phyloP scores from a whole-genome alignment of 202 grass and related monocot species.

The Cymbopogon flexuosus region DNA sequence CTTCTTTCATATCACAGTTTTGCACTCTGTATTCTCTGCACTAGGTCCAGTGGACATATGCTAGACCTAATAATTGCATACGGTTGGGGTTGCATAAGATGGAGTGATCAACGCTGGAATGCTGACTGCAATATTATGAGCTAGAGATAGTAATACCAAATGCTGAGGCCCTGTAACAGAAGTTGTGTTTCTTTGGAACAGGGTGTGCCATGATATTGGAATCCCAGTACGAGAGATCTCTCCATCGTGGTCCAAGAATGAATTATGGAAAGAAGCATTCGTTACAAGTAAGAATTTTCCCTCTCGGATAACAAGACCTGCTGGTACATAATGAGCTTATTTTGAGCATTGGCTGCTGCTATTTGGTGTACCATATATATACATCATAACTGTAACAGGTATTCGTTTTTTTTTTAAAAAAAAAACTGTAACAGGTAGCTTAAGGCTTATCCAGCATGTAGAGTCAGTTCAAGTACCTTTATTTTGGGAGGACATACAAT shows the following conservation, averaged over 20 bases:
- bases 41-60: neutral
- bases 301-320: neutral
- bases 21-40: too few relatives aligned
- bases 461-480: conserved; percentile 62
- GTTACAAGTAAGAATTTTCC: conserved; percentile 61
- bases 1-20: neutral
- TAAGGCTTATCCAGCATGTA: conserved; percentile 87
- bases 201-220: conserved; percentile 64
- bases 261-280: conserved; percentile 83
- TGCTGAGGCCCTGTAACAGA: conserved; percentile 19
- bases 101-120: neutral
- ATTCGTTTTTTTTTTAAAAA: too few relatives aligned
- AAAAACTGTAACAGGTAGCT: conserved; percentile 59
- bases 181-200: conserved; percentile 35
- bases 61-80: neutral
- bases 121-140: neutral
- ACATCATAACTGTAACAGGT: conserved; percentile 41
- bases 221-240: conserved; percentile 59
- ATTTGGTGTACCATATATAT: conserved; percentile 11
- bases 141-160: conserved; percentile 2
- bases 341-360: neutral
- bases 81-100: neutral
- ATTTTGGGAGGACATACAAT: conserved; percentile 42
- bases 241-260: conserved; percentile 73
- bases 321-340: conserved; percentile 5